A percentile compares a stretch with the other conserved stretches of the same genome.
phyloP scores from a whole-genome alignment of 768 basidiomycete species.

The Ramaria sp. region DNA sequence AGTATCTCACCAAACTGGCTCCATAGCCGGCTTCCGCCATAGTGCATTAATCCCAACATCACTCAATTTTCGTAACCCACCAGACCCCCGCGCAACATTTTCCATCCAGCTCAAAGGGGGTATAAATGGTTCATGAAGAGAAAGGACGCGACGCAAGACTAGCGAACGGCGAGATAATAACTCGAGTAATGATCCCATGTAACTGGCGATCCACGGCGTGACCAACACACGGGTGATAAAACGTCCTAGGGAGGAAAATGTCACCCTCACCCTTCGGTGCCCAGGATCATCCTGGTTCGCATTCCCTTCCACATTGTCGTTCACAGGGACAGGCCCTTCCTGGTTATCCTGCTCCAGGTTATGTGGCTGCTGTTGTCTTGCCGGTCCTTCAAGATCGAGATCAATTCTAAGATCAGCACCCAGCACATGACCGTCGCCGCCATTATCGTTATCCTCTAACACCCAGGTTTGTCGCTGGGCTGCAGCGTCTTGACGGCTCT shows the following conservation, averaged over 20 bases:
- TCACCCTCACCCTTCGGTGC: conserved; percentile 20
- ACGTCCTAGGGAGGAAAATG: conserved; percentile 51
- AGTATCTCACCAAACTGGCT: conserved; percentile 55
- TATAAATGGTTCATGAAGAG: background rate
- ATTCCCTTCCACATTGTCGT: conserved; percentile 30
- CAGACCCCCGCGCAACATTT: background rate
- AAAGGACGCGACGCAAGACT: conserved; percentile 1
- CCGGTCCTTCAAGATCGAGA: conserved; percentile 16
- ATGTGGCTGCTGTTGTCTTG: conserved; percentile 26
- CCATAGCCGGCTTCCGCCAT: conserved; percentile 16
- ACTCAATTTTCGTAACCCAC: background rate
- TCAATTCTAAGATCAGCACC: conserved; percentile 13
- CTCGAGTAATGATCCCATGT: conserved; percentile 50
- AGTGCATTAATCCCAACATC: background rate
- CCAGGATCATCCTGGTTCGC: conserved; percentile 17
- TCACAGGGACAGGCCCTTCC: conserved; percentile 36
- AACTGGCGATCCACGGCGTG: conserved; percentile 52
- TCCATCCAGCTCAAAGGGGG: background rate
- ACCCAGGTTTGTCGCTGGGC: background rate
- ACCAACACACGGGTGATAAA: conserved; percentile 59
- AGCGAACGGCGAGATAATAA: background rate
- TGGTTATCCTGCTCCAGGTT: conserved; percentile 21
- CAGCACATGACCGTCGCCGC: conserved; percentile 1
- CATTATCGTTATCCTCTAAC: background rate
- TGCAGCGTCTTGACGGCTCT: background rate